Evolutionary conservation across 129 eudicot species (phyloP), one percentile per base, ranked within the genome.

Genomic region (Tagetes patula): DNA sequence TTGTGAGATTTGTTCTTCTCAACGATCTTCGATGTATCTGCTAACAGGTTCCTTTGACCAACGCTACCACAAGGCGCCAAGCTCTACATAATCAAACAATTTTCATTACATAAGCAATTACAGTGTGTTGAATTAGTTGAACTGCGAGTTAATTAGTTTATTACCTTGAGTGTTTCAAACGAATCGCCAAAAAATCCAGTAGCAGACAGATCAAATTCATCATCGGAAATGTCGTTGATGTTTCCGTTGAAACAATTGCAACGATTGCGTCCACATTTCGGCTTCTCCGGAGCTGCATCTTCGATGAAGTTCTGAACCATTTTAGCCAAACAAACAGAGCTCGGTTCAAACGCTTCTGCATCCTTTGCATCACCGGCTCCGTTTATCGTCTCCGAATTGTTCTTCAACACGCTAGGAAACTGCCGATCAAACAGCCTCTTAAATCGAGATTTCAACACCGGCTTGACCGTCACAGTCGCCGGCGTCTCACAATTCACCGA

Each of bases 271-370:
- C 96, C 96, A 52, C 85, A 91, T 78, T 85, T 91, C 27, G 82
- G 87, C 80, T 87, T 90, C 69, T 90, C 96, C 59, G 75, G 84
- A 39, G 45, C 43, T 10, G 69, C 76, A 67, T 91, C 97, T 69
- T 91, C 97, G 1, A 91, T 86, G 67, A 88, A 91, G 65, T 79
- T 91, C 74, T 83, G 91, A 6, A 91, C 97, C 97, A 91, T 86
- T 70, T 85, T 91, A 8, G 87, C 96, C 81, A 91, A 50, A 60
- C 96, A 89, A 45, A 91, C 86, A 8, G 97, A 91, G 85, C 93
- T 88, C 45, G 97, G 97, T 75, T 91, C 97, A 11, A 91, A 84
- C 65, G 27, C 27, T 20, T 88, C 85, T 42, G 58, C 82, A 34
- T 70, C 82, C 46, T 80, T 83, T 8, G 70, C 81, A 31, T 58